A percentile compares a stretch with the other conserved stretches of the same genome.
Evolutionary conservation across 495 filamentous ascomycete species (phyloP).

Genomic region (Aspergillus sclerotioniger): DNA sequence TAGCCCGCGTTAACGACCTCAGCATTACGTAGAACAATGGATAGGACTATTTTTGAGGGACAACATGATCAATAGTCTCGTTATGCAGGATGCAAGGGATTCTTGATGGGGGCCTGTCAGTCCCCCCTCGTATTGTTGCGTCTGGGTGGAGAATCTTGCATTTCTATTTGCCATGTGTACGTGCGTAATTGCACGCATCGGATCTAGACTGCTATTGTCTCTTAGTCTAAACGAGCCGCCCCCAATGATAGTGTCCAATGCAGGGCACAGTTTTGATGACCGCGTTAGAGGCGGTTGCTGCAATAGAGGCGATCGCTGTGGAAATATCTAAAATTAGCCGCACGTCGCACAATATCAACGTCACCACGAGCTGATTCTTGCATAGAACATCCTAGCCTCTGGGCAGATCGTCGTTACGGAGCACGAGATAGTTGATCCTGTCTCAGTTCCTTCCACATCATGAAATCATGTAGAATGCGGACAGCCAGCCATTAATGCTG

Average conservation of each 20-base stretch:
- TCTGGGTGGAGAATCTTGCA: not conserved
- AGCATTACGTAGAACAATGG: not conserved
- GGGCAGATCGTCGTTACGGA: not conserved
- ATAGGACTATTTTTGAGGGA: not conserved
- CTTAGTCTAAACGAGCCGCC: not conserved
- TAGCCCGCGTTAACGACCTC: not conserved
- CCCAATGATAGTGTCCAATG: not conserved
- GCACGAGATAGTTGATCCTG: not conserved
- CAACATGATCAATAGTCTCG: not conserved
- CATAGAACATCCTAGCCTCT: not conserved
- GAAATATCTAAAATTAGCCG: not conserved
- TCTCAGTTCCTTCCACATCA: not conserved
- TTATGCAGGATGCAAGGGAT: slow-evolving; percentile 5
- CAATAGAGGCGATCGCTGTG: not conserved
- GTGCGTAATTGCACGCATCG: not conserved
- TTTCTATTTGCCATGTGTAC: not conserved
- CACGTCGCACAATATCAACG: not conserved
- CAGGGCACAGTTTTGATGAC: not conserved
- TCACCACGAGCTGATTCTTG: not conserved
- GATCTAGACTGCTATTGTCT: not conserved
- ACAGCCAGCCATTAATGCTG: not conserved
- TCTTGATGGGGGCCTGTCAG: not conserved
- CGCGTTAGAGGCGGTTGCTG: not conserved
- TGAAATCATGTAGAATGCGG: not conserved
- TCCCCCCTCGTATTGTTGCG: slow-evolving; percentile 1